Conservation (phyloP, 129 eudicot genomes). For the Flaveria brownii region DNA sequence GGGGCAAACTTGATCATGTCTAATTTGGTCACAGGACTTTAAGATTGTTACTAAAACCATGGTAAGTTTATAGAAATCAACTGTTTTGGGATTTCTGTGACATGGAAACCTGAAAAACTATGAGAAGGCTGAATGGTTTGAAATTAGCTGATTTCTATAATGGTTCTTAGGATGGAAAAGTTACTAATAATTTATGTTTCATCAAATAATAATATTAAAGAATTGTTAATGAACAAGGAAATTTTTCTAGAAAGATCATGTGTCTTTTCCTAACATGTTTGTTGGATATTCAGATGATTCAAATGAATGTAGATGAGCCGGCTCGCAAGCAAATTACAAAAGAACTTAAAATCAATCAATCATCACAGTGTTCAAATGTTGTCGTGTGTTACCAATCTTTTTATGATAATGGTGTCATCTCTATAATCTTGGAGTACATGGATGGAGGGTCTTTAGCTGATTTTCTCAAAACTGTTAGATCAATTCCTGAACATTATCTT, state of each 20-base stretch:
- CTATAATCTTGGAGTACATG: slow-evolving; percentile 97
- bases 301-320: slow-evolving; percentile 80
- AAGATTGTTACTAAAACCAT: slow-evolving; percentile 11
- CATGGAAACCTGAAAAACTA: not conserved
- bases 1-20: not conserved
- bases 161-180: not conserved
- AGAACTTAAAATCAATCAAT: slow-evolving; percentile 95
- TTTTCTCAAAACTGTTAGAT: slow-evolving; percentile 68
- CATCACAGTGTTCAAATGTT: slow-evolving; percentile 78
- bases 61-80: not conserved
- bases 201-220: not conserved
- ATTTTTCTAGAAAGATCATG: not conserved
- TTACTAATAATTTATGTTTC: not conserved
- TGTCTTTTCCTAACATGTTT: slow-evolving; percentile 7
- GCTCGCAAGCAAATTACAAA: slow-evolving; percentile 72
- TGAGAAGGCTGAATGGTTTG: not conserved
- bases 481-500: slow-evolving; percentile 81
- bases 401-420: slow-evolving; percentile 88
- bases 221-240: not conserved
- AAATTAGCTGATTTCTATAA: not conserved
- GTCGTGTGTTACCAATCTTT: slow-evolving; percentile 93
- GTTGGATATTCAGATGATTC: slow-evolving; percentile 66
- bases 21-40: no score
- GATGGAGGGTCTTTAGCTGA: slow-evolving; percentile 98
- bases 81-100: slow-evolving; percentile 1